phyloP scores from a whole-genome alignment of 2,329 filamentous ascomycete genomes.

The Myrmaecium sp. region DNA sequence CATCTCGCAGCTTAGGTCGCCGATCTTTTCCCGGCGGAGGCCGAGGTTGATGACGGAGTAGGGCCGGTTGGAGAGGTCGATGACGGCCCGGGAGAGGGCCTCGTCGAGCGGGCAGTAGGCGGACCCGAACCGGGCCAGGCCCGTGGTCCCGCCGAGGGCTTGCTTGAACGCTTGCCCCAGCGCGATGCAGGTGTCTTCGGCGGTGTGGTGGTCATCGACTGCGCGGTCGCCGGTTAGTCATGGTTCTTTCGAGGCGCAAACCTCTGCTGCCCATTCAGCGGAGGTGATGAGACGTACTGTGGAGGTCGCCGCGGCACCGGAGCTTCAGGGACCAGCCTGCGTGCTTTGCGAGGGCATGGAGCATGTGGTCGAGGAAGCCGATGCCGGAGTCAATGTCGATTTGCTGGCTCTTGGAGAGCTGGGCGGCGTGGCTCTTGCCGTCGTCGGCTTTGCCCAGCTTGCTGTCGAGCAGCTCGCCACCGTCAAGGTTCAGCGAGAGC shows the following conservation, averaged over 20 bases:
- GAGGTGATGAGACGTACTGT: conserved; percentile 45
- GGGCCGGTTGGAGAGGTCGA: conserved; percentile 87
- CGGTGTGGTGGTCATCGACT: conserved; percentile 98
- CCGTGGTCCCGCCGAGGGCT: conserved; percentile 60
- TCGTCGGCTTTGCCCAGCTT: conserved; percentile 14
- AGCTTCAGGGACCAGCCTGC: conserved; percentile 82
- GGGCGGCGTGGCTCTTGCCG: conserved; percentile 56
- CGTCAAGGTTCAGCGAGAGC: conserved; percentile 82
- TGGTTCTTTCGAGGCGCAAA: neutral
- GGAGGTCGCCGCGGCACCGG: conserved; percentile 71
- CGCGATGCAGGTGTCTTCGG: conserved; percentile 87
- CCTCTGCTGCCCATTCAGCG: neutral
- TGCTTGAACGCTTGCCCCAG: conserved; percentile 71
- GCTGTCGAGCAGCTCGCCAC: conserved; percentile 52
- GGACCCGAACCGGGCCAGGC: conserved; percentile 77
- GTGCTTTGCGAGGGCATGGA: conserved; percentile 92
- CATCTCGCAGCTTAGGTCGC: conserved; percentile 90
- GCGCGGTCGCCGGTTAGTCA: neutral
- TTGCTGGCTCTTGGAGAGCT: conserved; percentile 66
- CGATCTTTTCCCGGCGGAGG: conserved; percentile 80
- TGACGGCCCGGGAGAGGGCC: conserved; percentile 79
- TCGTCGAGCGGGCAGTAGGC: conserved; percentile 93
- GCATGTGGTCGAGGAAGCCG: conserved; percentile 97
- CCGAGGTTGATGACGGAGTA: conserved; percentile 72
- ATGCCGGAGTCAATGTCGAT: conserved; percentile 81